A percentile compares a stretch with the other conserved stretches of the same genome.
These are phyloP conservation scores for Lotus japonicus DNA, from an alignment of 306 rosid genomes.

Conservation along the genomic window DNA sequence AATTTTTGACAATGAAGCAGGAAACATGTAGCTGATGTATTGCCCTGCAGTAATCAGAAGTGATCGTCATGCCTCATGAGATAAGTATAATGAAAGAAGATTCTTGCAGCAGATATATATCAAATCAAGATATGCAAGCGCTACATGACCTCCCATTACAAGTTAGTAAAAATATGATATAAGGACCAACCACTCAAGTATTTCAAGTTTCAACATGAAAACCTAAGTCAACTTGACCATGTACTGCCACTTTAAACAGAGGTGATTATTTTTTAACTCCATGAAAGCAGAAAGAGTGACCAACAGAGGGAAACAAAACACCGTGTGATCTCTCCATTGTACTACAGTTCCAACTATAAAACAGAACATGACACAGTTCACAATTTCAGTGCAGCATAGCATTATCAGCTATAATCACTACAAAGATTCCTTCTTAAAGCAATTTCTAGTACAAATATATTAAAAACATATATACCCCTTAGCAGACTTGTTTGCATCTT, in stretches of 20 bases:
- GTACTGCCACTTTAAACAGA: background rate
- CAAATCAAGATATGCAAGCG: background rate
- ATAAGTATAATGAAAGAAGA: background rate
- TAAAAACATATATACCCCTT: background rate
- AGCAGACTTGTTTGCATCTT: background rate
- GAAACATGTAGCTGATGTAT: constrained; percentile 84
- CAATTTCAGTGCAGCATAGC: constrained; percentile 7
- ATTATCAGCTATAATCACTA: constrained; percentile 10
- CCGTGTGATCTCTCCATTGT: background rate
- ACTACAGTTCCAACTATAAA: background rate
- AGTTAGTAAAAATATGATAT: background rate
- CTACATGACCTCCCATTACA: background rate
- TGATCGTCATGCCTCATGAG: constrained; percentile 3
- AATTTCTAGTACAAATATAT: background rate
- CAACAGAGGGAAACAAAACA: background rate
- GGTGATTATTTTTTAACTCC: background rate
- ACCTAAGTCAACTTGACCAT: constrained; percentile 2
- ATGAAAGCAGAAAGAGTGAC: background rate
- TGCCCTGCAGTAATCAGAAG: constrained; percentile 66
- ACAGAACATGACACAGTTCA: background rate
- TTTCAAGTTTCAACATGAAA: background rate
- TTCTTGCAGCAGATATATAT: constrained; percentile 3
- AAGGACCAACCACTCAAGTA: background rate
- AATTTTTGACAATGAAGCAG: constrained; percentile 93
- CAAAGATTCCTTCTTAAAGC: background rate